Conservation (phyloP, 306 rosid genomes). For the Acacia crassicarpa region DNA sequence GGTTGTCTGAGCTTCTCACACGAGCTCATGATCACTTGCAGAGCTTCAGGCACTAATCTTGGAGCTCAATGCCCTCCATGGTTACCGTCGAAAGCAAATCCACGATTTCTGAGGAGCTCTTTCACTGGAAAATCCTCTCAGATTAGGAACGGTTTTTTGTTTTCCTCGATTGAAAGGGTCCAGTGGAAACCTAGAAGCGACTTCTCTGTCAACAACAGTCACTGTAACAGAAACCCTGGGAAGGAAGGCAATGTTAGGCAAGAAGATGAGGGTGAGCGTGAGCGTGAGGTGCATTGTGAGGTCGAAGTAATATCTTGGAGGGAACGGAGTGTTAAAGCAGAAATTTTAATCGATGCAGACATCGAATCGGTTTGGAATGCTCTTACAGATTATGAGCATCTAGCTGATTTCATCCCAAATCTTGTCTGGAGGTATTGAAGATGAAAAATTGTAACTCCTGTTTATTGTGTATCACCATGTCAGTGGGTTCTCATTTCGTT, state of each 20-base stretch:
- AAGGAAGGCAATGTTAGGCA: slow-evolving; percentile 9
- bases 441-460: background rate
- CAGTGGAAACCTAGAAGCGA: slow-evolving; percentile 40
- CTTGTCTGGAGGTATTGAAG: slow-evolving; percentile 72
- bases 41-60: slow-evolving; percentile 41
- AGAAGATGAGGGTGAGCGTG: slow-evolving; percentile 38
- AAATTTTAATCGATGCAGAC: slow-evolving; percentile 60
- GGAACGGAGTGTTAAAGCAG: slow-evolving; percentile 72
- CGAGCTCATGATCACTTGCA: slow-evolving; percentile 57
- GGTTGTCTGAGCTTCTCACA: background rate
- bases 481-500: background rate
- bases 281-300: slow-evolving; percentile 63
- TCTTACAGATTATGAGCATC: slow-evolving; percentile 87
- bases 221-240: background rate
- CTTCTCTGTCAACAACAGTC: slow-evolving; percentile 15
- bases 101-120: slow-evolving; percentile 26
- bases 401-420: slow-evolving; percentile 89
- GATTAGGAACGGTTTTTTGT: slow-evolving; percentile 37
- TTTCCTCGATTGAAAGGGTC: slow-evolving; percentile 36
- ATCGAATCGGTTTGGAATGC: slow-evolving; percentile 78
- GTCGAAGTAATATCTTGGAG: slow-evolving; percentile 86
- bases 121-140: slow-evolving; percentile 19
- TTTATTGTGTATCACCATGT: background rate
- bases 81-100: slow-evolving; percentile 22
- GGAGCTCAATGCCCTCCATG: slow-evolving; percentile 32